These are phyloP conservation scores for Aspergillus saccharolyticus DNA, from an alignment of 495 filamentous ascomycete genomes.

Conservation along the genomic window DNA sequence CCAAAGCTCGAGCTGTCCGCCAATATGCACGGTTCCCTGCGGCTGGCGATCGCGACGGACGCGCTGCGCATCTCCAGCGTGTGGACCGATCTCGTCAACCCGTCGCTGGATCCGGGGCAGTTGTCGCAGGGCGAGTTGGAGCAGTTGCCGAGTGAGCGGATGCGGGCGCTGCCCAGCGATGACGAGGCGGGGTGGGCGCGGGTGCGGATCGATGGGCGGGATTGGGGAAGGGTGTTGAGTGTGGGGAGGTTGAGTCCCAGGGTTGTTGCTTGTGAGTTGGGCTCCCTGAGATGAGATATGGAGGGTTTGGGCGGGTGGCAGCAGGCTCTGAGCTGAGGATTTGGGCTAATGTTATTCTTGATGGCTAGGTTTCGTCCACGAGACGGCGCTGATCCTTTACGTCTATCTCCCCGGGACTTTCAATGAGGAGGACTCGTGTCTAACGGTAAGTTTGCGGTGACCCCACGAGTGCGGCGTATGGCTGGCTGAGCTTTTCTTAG, in stretches of 20 bases:
- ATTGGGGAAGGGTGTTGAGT: constrained; percentile 86
- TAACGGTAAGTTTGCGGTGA: constrained; percentile 56
- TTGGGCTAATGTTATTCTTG: too few species aligned
- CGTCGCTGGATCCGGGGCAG: constrained; percentile 71
- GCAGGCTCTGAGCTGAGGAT: too few species aligned
- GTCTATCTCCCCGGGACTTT: constrained; percentile 78
- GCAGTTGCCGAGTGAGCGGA: constrained; percentile 68
- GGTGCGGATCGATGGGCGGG: constrained; percentile 83
- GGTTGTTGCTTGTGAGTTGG: constrained; percentile 81
- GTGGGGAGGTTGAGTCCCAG: constrained; percentile 82
- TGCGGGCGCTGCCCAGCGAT: constrained; percentile 48
- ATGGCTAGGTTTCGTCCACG: constrained; percentile 59
- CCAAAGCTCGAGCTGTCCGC: constrained; percentile 77
- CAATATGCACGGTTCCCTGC: constrained; percentile 85
- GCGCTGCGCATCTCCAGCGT: constrained; percentile 71
- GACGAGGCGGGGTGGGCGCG: constrained; percentile 71
- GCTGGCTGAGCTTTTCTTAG: constrained; percentile 26
- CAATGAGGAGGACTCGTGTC: constrained; percentile 65
- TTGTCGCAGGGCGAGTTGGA: constrained; percentile 56
- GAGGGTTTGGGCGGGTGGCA: too few species aligned
- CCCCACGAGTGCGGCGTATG: background rate
- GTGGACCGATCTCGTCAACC: constrained; percentile 80
- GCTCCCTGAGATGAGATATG: too few species aligned
- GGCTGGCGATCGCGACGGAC: constrained; percentile 71
- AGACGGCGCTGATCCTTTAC: constrained; percentile 86